These are phyloP conservation scores for Phyllosticta ampelicida DNA, from an alignment of 2,329 filamentous ascomycete genomes.

Conservation along the genomic window DNA sequence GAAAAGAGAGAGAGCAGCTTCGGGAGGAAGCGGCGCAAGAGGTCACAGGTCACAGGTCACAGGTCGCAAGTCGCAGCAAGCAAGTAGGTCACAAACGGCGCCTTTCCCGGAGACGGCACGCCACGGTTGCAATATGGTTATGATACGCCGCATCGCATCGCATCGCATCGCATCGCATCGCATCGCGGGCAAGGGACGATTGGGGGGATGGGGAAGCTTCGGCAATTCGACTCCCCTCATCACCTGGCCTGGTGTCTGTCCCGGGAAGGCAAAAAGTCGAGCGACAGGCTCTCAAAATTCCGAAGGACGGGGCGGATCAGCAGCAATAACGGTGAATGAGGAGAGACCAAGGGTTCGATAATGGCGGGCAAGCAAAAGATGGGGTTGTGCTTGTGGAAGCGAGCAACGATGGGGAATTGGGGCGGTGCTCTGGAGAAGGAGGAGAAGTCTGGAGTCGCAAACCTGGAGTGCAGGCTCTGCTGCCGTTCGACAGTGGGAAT, in stretches of 20 bases:
- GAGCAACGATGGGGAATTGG: neutral
- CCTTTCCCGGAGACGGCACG: neutral
- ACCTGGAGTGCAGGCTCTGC: neutral
- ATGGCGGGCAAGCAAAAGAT: neutral
- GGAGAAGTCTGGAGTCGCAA: neutral
- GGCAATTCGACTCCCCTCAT: neutral
- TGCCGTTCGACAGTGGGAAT: neutral
- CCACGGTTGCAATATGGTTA: neutral
- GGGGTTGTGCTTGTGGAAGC: neutral
- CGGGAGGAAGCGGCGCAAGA: neutral
- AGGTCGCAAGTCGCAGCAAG: too few species aligned
- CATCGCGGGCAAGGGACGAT: too few species aligned
- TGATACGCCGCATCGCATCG: too few species aligned
- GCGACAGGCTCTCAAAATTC: neutral
- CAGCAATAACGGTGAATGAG: neutral
- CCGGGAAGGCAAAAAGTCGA: neutral
- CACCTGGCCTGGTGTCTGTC: neutral
- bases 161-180: too few species aligned
- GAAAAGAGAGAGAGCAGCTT: neutral
- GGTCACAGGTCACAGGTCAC: too few species aligned
- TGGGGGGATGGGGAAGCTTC: neutral
- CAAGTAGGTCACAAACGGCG: neutral
- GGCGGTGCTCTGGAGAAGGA: neutral
- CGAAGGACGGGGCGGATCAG: neutral
- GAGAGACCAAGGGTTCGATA: neutral